Evolutionary conservation across 257 asterid species (phyloP).

Genomic region (Prunella vulgaris): DNA sequence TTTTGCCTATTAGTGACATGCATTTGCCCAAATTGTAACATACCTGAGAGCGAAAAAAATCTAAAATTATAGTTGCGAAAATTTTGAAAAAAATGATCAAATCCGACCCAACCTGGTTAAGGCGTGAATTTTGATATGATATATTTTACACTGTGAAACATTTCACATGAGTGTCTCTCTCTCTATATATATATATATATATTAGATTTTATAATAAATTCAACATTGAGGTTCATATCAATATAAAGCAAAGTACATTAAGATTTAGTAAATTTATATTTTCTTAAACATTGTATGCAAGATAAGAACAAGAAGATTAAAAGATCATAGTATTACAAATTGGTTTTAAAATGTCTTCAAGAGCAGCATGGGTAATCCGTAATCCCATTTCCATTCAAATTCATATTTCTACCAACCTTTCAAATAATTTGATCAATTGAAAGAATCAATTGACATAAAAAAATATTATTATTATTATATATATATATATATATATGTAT

Average conservation of each 20-base stretch:
- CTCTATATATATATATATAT: too few relatives aligned
- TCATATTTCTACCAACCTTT: slow-evolving; percentile 34
- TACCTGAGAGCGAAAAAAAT: too few relatives aligned
- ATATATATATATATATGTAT: not conserved
- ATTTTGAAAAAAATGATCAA: too few relatives aligned
- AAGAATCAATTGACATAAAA: slow-evolving; percentile 34
- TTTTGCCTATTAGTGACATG: too few relatives aligned
- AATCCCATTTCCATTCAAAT: slow-evolving; percentile 7
- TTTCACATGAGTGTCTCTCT: too few relatives aligned
- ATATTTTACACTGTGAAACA: too few relatives aligned
- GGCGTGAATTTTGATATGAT: too few relatives aligned
- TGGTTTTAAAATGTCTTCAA: not conserved
- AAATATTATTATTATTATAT: not conserved
- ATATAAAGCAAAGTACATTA: not conserved
- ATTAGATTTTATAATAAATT: not conserved
- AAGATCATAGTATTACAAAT: too few relatives aligned
- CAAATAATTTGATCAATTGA: slow-evolving; percentile 28
- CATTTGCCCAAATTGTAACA: too few relatives aligned
- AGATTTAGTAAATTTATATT: not conserved
- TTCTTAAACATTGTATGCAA: not conserved
- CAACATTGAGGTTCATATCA: not conserved
- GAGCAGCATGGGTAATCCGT: not conserved
- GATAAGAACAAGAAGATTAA: not conserved
- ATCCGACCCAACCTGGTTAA: too few relatives aligned
- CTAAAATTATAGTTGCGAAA: too few relatives aligned